Evolutionary conservation across 2,329 filamentous ascomycete genomes (phyloP).

Genomic region (Byssoonygena ceratinophila): DNA sequence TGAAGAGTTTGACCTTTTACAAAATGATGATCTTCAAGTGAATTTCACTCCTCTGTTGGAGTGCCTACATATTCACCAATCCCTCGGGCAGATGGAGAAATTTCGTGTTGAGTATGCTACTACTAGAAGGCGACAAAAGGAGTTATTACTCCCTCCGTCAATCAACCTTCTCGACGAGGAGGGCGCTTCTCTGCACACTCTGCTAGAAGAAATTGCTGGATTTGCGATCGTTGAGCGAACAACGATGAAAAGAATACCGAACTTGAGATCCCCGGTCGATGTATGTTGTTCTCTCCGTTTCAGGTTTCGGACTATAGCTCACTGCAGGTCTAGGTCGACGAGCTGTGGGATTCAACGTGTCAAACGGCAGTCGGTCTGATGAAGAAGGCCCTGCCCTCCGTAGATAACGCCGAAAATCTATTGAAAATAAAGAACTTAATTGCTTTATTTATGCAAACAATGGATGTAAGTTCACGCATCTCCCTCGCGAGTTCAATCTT

Average conservation of each 20-base stretch:
- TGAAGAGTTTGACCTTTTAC: constrained; percentile 88
- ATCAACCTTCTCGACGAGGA: constrained; percentile 74
- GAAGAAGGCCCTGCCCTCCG: constrained; percentile 61
- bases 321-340: constrained; percentile 60
- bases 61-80: constrained; percentile 91
- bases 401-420: constrained; percentile 80
- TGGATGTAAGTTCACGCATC: constrained; percentile 56
- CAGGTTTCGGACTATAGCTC: constrained; percentile 4
- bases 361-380: constrained; percentile 75
- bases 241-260: constrained; percentile 76
- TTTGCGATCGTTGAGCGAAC: constrained; percentile 95
- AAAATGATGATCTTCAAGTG: constrained; percentile 90
- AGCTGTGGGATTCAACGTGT: constrained; percentile 97
- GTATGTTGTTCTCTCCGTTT: constrained; percentile 40
- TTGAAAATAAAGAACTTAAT: constrained; percentile 93
- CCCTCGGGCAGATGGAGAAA: constrained; percentile 80
- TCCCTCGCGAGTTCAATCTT: too few species aligned
- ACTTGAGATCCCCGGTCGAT: constrained; percentile 71
- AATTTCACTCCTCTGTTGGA: constrained; percentile 93
- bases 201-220: constrained; percentile 86
- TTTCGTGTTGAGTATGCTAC: constrained; percentile 87
- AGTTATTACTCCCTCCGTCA: constrained; percentile 66
- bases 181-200: constrained; percentile 71
- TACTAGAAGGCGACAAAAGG: constrained; percentile 82
- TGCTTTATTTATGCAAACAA: constrained; percentile 91